Evolutionary conservation across 2,329 filamentous ascomycete species (phyloP), one percentile per base, ranked within the genome.

Genomic region (Neopestalotiopsis clavispora): DNA sequence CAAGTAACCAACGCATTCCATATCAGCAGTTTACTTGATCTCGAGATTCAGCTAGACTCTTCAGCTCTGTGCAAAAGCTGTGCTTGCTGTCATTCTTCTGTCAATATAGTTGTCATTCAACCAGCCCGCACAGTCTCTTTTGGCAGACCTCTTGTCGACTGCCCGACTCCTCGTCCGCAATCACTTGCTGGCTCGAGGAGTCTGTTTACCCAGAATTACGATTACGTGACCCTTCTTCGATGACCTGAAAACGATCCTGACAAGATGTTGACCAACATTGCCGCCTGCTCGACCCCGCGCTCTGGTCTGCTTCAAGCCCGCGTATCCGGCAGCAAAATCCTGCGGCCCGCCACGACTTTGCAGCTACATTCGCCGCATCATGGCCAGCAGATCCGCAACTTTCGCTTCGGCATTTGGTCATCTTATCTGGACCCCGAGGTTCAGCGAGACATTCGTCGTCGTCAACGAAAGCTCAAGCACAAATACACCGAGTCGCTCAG

Each of bases 371-470:
- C 65, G 20, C 45, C 45, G n/a, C 72, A 73, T 42, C 76, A 76
- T 62, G 75, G 72, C 20, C 77, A 81, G 58, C 85, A 86, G 70
- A 78, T 73, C 42, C 84, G 88, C 45, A 75, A 74, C 45, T 86
- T 88, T 70, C 84, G 85, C 69, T 83, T 88, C 69, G 83, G 81
- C 65, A 72, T 81, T 20, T 87, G 85, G 83, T 80, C 82, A 7
- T 81, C 79, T 38, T 81, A 80, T 59, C 72, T 81, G 34, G 81
- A 85, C 70, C 75, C 78, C 14, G 79, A 83, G 20, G 77, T 79
- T 23, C 79, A 81, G 52, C 81, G 78, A 58, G 83, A 87, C 65
- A 70, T 82, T 38, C 82, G 82, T 65, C 84, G 82, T 58, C 85
- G 83, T 13, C 79, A 83, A 70, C 81, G 82, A 66, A 70, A 74